These are phyloP conservation scores for Claviceps sp. DNA, from an alignment of 2,329 filamentous ascomycete species.

Conservation along the genomic window DNA sequence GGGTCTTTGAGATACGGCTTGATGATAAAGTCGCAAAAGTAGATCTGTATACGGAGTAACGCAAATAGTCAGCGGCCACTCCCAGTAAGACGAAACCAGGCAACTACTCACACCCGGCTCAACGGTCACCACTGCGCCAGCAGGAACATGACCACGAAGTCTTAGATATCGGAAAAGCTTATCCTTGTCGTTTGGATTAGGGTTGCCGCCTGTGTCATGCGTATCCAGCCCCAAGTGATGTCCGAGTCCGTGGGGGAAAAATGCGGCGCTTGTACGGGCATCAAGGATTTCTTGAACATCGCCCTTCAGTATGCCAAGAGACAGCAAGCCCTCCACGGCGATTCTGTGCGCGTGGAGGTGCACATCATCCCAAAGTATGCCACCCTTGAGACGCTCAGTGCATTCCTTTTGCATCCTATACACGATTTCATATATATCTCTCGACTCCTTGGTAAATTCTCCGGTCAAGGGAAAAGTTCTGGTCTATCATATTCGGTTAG, in stretches of 20 bases:
- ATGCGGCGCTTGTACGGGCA: slow-evolving; percentile 70
- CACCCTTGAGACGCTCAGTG: slow-evolving; percentile 58
- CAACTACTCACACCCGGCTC: slow-evolving; percentile 63
- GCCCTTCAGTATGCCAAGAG: slow-evolving; percentile 60
- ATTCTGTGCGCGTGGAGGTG: slow-evolving; percentile 69
- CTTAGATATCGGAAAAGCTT: slow-evolving; percentile 77
- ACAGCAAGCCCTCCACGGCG: slow-evolving; percentile 65
- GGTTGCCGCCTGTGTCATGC: slow-evolving; percentile 70
- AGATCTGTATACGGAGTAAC: slow-evolving; percentile 42
- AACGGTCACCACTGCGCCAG: slow-evolving; percentile 77
- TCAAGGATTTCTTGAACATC: slow-evolving; percentile 60
- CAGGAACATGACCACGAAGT: slow-evolving; percentile 61
- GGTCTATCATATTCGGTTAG: slow-evolving; percentile 37
- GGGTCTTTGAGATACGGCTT: slow-evolving; percentile 64
- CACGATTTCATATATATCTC: slow-evolving; percentile 70
- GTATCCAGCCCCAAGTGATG: slow-evolving; percentile 91
- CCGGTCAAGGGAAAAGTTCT: slow-evolving; percentile 74
- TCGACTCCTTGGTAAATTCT: slow-evolving; percentile 54
- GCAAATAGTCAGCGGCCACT: slow-evolving; percentile 2
- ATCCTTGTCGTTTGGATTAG: slow-evolving; percentile 68
- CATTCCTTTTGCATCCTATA: slow-evolving; percentile 75
- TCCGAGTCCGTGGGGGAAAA: slow-evolving; percentile 83
- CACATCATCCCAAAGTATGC: slow-evolving; percentile 67
- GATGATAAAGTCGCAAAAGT: slow-evolving; percentile 86
- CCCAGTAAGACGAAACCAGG: background rate